Percentiles rank a stretch among this genome's conserved stretches.
Conservation (phyloP, 495 filamentous ascomycete species). For the Annulohypoxylon bovei region DNA sequence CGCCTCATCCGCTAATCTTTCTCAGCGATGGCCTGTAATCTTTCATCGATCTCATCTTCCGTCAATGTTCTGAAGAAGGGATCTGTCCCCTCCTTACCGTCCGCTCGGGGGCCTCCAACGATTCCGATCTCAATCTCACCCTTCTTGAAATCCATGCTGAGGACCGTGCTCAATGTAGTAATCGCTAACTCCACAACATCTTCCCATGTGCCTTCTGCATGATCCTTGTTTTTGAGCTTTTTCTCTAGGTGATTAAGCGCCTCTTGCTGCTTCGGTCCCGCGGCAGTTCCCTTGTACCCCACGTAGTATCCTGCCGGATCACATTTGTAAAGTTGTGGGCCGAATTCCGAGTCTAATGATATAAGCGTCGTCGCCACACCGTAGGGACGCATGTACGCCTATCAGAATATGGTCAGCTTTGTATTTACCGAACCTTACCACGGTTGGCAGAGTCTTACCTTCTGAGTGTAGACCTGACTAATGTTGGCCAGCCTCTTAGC, state of each 20-base stretch:
- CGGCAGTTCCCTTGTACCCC: conserved; percentile 97
- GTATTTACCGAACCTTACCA: neutral
- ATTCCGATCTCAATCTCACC: conserved; percentile 97
- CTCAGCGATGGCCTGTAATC: conserved; percentile 96
- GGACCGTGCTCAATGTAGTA: conserved; percentile 89
- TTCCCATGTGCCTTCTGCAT: conserved; percentile 91
- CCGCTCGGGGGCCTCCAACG: conserved; percentile 81
- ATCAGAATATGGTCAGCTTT: conserved; percentile 38
- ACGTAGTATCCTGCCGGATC: conserved; percentile 98
- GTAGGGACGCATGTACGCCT: conserved; percentile 98
- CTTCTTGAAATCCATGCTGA: conserved; percentile 99
- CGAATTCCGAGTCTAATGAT: conserved; percentile 89
- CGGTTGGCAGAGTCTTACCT: conserved; percentile 66
- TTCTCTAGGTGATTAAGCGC: conserved; percentile 97
- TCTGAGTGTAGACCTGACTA: conserved; percentile 98
- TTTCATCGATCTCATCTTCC: conserved; percentile 97
- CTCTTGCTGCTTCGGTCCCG: conserved; percentile 97
- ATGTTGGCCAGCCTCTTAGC: conserved; percentile 98
- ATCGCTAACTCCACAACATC: conserved; percentile 98
- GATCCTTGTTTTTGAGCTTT: conserved; percentile 99
- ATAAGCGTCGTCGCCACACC: conserved; percentile 95
- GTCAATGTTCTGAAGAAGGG: conserved; percentile 86
- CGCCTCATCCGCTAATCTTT: conserved; percentile 77
- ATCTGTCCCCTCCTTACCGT: conserved; percentile 82
- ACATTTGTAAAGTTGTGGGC: conserved; percentile 98